Base-by-base conservation (phyloP, 2,329 filamentous ascomycete species). In the Chaetomium sp. region DNA sequence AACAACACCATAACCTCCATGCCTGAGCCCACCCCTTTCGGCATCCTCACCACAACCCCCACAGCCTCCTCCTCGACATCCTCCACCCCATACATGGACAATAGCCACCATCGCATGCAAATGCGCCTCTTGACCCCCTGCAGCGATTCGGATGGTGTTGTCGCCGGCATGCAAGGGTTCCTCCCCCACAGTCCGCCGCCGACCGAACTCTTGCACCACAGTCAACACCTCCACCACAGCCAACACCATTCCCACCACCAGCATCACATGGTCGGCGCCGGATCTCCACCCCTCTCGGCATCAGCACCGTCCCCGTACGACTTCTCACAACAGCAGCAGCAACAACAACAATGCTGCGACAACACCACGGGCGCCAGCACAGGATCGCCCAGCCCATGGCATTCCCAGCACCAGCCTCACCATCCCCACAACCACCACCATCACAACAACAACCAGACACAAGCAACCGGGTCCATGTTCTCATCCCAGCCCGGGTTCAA, bases 61-160 rank as follows among this genome's bases (percentile, higher is more conserved):
- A 31, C 56, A 8, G 9, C 59, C 12, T 35, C 57, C 4, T 45
- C 71, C 72, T 31, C 73, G 68, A 13, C 70, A 63, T n/a, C 63
- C 45, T 74, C 76, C 0, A 79, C 78, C 69, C 42, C 61, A 63
- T 31, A 77, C 74, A 75, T 68, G 60, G 59, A 67, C 27, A 50
- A 45, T 42, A 53, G 9, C 57, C 47, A 64, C 25, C 54, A 38
- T 10, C 67, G 78, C 58, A 75, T 78, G 45, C 74, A 74, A 19
- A 69, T 75, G 64, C 75, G 81, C 13, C 78, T 85, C 31, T 79
- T 85, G 65, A 86, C 84, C 0, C 84, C 84, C 1, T 82, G 79
- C 73, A 85, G 83, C 73, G 84, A 86, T 63, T 74, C 72, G 4
- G 83, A 85, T 38, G 51, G 57, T 31, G 31, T 33, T n/a, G n/a